Evolutionary conservation across 352 stramenopile genomes (phyloP).

Genomic region (Globisporangium nunn): DNA sequence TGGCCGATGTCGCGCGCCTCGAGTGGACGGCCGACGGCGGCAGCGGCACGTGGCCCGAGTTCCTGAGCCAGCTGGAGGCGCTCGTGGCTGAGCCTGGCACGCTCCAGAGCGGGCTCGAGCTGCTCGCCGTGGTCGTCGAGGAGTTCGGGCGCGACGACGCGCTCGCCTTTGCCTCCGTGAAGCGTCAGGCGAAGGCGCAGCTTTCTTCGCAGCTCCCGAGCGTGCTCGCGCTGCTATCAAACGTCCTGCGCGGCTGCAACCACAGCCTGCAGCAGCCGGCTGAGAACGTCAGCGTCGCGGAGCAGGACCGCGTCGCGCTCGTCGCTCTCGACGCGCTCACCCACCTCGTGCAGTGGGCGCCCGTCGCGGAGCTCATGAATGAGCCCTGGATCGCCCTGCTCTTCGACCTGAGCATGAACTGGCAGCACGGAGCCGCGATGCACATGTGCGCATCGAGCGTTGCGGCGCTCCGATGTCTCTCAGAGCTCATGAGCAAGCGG

Average conservation of each 20-base stretch:
- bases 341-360: conserved; percentile 42
- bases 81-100: conserved; percentile 36
- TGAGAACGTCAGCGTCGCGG: conserved; percentile 9
- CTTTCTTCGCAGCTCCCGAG: conserved; percentile 37
- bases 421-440: conserved; percentile 19
- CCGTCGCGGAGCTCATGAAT: conserved; percentile 44
- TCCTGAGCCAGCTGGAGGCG: conserved; percentile 54
- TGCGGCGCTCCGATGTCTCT: conserved; percentile 47
- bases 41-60: conserved; percentile 44
- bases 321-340: conserved; percentile 49
- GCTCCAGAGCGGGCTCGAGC: conserved; percentile 41
- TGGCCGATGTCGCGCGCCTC: conserved; percentile 58
- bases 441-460: conserved; percentile 41
- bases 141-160: conserved; percentile 72
- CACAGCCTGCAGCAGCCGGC: conserved; percentile 24
- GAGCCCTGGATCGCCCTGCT: conserved; percentile 54
- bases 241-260: conserved; percentile 37
- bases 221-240: conserved; percentile 40
- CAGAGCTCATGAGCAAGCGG: conserved; percentile 61
- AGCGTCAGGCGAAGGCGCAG: conserved; percentile 33
- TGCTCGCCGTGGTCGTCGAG: conserved; percentile 52
- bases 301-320: conserved; percentile 43
- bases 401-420: conserved; percentile 46
- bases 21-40: conserved; percentile 26
- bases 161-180: conserved; percentile 36